Conservation (phyloP, 495 filamentous ascomycete genomes). For the Podospora pseudoanserina region DNA sequence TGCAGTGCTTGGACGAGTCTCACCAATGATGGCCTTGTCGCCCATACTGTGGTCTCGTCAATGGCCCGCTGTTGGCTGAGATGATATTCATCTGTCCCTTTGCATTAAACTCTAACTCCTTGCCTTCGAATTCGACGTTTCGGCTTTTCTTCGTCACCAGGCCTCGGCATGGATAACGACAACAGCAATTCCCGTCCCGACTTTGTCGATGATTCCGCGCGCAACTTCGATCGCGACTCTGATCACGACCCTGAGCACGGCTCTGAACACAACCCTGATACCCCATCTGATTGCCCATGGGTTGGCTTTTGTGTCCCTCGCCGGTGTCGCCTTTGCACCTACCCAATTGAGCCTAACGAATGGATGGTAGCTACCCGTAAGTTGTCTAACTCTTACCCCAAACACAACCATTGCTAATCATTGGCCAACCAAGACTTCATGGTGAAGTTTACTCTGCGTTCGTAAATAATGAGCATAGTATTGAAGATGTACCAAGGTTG, state of each 20-base stretch:
- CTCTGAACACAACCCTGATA: not conserved
- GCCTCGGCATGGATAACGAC: not conserved
- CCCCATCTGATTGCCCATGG: not conserved
- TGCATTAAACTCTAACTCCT: too few relatives aligned
- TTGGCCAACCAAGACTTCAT: not conserved
- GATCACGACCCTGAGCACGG: not conserved
- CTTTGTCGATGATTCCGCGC: not conserved
- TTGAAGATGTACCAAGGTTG: not conserved
- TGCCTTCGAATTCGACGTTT: too few relatives aligned
- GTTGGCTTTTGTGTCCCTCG: not conserved
- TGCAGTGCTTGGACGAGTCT: not conserved
- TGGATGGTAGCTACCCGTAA: not conserved
- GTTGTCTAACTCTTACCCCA: not conserved
- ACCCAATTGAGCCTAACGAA: not conserved
- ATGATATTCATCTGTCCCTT: not conserved
- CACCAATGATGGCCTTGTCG: not conserved
- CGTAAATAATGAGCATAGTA: not conserved
- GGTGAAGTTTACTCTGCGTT: not conserved
- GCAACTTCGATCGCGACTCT: not conserved
- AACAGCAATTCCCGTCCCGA: not conserved
- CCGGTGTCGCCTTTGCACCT: not conserved
- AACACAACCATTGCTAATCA: not conserved
- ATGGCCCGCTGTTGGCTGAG: not conserved
- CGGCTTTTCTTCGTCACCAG: not conserved
- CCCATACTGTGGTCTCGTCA: not conserved